Percentiles rank a stretch among this genome's conserved stretches.
Conservation (phyloP, 768 basidiomycete species). For the Gyrodon lividus region DNA sequence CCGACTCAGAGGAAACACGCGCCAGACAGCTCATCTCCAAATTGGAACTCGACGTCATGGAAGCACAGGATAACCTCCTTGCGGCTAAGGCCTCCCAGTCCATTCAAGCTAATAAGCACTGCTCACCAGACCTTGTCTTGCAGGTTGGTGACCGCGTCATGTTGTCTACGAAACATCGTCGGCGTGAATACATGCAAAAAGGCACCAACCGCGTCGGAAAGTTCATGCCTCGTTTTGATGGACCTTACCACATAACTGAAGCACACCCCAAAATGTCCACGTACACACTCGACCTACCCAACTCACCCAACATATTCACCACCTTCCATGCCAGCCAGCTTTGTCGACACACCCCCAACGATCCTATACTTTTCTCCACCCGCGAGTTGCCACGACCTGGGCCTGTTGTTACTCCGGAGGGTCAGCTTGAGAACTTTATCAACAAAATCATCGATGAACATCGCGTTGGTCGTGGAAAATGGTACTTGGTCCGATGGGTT, state of each 20-base stretch:
- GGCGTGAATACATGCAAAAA: no score
- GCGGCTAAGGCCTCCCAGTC: slow-evolving; percentile 24
- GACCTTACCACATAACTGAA: slow-evolving; percentile 22
- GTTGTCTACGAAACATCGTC: no score
- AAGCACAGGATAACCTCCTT: slow-evolving; percentile 24
- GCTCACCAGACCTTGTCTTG: slow-evolving; percentile 21
- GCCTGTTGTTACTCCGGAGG: slow-evolving; percentile 13
- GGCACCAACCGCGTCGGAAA: slow-evolving; percentile 36
- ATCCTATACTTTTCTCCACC: slow-evolving; percentile 20
- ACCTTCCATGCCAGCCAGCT: slow-evolving; percentile 31
- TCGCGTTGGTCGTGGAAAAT: slow-evolving; percentile 12
- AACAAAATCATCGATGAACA: slow-evolving; percentile 21
- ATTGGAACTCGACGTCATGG: slow-evolving; percentile 10
- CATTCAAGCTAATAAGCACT: slow-evolving; percentile 13
- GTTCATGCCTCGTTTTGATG: no score
- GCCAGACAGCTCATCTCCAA: background rate
- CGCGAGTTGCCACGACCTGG: slow-evolving; percentile 13
- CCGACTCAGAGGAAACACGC: background rate
- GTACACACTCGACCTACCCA: slow-evolving; percentile 18
- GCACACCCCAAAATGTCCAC: background rate
- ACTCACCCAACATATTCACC: slow-evolving; percentile 9
- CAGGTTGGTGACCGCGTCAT: slow-evolving; percentile 35
- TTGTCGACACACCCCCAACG: slow-evolving; percentile 16
- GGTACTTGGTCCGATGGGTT: slow-evolving; percentile 24
- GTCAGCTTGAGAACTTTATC: slow-evolving; percentile 16